Evolutionary conservation across 495 filamentous ascomycete genomes (phyloP), one percentile per base, ranked within the genome.

Genomic region (Lepraria neglecta): DNA sequence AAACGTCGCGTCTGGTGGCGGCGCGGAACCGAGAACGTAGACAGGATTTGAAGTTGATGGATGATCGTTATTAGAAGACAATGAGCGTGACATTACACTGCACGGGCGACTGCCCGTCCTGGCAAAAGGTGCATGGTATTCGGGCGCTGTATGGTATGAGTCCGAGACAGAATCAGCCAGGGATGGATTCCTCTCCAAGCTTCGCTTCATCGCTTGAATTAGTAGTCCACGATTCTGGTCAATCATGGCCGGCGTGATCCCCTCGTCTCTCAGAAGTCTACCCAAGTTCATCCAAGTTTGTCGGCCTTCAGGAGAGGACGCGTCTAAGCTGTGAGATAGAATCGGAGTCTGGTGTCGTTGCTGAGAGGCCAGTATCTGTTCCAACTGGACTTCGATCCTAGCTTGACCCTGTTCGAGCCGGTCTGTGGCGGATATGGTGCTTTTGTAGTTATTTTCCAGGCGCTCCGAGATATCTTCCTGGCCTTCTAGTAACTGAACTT

Each of bases 231-330:
- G 51, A 11, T 61, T 55, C 33, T 62, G 9, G n/a, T 27, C 15
- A 4, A 65, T 57, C 51, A 48, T 45, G 3, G 27, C 38, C 43
- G 58, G 52, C 17, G 58, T 56, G 58, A 61, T 65, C 4, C 58
- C 58, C 52, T 65, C 52, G 10, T 45, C 52, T 44, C 57, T 56
- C 19, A 65, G 38, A 15, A 56, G 53, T 19, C 52, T 61, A 50
- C 58, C 58, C 12, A 65, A 28, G 12, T 61, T 43, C 62, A 64
- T 64, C 62, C 58, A 65, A 35, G 58, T 65, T 17, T 65, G 7
- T 48, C 58, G 63, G 19, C 63, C 58, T 58, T 65, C 63, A 21
- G 58, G 63, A 6, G 63, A 65, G 38, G 63, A 65, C 17, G 63
- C 58, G 27, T 65, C 52, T 21, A 65, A 43, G 42, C 58, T 64